A percentile compares a stretch with the other conserved stretches of the same genome.
Conservation (phyloP, 257 asterid species). For the Solanum gandarillasii region DNA sequence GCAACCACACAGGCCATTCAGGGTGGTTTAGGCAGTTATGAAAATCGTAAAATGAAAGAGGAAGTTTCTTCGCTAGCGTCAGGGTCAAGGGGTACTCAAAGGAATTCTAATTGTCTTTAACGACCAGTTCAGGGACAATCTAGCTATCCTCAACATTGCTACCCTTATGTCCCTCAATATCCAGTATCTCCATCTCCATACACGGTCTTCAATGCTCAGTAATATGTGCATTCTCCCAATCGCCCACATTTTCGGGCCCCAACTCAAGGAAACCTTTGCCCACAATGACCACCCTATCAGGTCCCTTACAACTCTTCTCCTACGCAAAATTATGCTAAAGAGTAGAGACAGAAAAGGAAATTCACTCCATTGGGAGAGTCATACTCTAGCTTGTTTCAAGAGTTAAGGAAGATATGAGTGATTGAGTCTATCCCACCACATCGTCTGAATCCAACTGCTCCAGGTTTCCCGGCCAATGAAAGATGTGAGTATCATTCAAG, state of each 20-base stretch:
- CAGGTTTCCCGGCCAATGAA: no score
- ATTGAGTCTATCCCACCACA: neutral
- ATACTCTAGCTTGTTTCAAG: neutral
- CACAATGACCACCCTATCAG: neutral
- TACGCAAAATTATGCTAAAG: no score
- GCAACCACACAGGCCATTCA: no score
- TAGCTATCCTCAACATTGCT: neutral
- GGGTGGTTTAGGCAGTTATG: no score
- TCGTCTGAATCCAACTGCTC: neutral
- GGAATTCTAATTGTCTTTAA: neutral
- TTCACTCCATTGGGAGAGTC: neutral
- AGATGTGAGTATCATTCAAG: no score
- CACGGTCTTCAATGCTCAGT: neutral
- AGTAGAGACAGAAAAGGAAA: neutral
- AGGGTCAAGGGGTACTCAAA: neutral
- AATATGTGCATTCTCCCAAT: neutral
- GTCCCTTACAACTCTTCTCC: neutral
- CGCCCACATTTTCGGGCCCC: fast-evolving
- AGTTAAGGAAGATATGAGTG: neutral
- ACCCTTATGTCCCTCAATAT: neutral
- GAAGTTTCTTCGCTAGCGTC: neutral
- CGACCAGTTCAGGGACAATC: neutral
- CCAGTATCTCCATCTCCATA: neutral
- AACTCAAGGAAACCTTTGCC: neutral
- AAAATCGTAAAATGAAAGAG: no score